Evolutionary conservation across 2,329 filamentous ascomycete genomes (phyloP).

Genomic region (Apiospora saccharicola): DNA sequence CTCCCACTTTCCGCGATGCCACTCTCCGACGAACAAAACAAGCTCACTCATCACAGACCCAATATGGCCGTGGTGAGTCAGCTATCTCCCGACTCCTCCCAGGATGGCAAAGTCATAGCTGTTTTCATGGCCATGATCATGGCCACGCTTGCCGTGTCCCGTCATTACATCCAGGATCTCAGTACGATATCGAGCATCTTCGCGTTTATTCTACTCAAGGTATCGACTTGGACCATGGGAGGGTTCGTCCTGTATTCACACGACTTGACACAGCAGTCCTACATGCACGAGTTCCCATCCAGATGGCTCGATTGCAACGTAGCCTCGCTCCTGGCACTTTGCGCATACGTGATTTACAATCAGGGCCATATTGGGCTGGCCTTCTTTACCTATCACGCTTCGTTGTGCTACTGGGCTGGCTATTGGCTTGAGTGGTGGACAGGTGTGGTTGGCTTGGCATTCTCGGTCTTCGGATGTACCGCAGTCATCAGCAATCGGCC

Average conservation of each 20-base stretch:
- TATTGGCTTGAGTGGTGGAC: slow-evolving; percentile 4
- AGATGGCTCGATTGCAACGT: background rate
- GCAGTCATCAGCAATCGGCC: too few species aligned
- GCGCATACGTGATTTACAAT: background rate
- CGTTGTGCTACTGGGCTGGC: background rate
- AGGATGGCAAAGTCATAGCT: background rate
- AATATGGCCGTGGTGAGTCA: too few species aligned
- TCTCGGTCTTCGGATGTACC: background rate
- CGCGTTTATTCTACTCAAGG: background rate
- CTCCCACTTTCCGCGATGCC: too few species aligned
- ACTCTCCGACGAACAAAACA: too few species aligned
- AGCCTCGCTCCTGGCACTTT: background rate
- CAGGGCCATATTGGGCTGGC: background rate
- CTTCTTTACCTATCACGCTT: background rate
- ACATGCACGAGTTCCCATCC: background rate
- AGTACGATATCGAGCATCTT: background rate
- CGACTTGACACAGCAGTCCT: background rate
- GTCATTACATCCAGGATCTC: background rate
- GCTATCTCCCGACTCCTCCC: too few species aligned
- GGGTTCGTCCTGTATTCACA: background rate
- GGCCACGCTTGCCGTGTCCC: background rate
- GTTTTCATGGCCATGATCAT: background rate
- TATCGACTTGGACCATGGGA: background rate
- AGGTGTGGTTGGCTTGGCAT: too few species aligned
- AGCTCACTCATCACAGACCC: too few species aligned